These are phyloP conservation scores for Chenopodium album DNA, from an alignment of 148 eudicot genomes.

Conservation along the genomic window DNA sequence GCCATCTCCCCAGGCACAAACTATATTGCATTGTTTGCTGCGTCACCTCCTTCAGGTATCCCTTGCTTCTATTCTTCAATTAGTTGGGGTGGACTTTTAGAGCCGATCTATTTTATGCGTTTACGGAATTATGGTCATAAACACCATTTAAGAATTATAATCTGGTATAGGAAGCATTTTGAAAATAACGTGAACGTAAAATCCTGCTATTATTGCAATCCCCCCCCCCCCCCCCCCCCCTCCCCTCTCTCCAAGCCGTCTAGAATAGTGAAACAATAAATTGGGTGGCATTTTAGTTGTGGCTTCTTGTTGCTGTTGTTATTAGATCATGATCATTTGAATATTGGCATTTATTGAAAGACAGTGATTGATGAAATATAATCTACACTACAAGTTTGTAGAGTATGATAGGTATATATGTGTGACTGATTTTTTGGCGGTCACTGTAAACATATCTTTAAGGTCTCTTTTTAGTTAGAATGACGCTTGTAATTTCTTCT, in stretches of 20 bases:
- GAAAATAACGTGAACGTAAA: not conserved
- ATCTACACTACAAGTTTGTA: not conserved
- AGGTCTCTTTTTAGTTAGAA: not conserved
- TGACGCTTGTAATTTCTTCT: not conserved
- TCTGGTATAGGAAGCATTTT: not conserved
- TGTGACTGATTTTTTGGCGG: not conserved
- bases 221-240: not conserved
- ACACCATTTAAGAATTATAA: not conserved
- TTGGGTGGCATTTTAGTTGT: not conserved
- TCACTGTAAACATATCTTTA: not conserved
- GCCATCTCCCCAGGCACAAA: constrained; percentile 98
- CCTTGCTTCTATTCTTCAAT: not conserved
- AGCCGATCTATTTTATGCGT: not conserved
- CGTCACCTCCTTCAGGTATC: constrained; percentile 96
- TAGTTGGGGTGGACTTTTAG: not conserved
- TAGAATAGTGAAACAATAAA: not conserved
- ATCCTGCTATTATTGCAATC: not conserved
- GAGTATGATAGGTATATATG: not conserved
- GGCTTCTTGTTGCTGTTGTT: not conserved
- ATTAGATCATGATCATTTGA: not conserved
- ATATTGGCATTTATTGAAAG: not conserved
- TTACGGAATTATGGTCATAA: not conserved
- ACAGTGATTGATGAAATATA: not conserved
- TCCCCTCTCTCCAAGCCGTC: too few species aligned
- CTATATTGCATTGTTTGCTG: constrained; percentile 91